phyloP scores from a whole-genome alignment of 2,329 filamentous ascomycete genomes.

The Camillea tinctor region DNA sequence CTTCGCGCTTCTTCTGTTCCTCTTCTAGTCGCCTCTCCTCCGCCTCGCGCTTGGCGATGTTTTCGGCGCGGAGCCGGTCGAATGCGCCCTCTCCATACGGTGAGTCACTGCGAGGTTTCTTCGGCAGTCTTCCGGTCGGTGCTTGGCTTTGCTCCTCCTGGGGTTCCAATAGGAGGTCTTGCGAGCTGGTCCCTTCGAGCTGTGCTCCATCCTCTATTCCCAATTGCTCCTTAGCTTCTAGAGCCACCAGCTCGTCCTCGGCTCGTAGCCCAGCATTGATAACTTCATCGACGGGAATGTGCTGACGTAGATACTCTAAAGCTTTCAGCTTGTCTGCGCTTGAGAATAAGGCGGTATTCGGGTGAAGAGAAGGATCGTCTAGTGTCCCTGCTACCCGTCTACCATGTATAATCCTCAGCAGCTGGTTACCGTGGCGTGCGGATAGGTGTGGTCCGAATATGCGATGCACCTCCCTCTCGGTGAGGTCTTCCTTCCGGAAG shows the following conservation, averaged over 20 bases:
- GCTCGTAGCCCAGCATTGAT: slow-evolving; percentile 60
- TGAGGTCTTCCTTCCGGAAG: slow-evolving; percentile 52
- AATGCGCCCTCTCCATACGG: slow-evolving; percentile 58
- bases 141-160: slow-evolving; percentile 8
- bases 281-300: slow-evolving; percentile 58
- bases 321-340: slow-evolving; percentile 43
- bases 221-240: slow-evolving; percentile 40
- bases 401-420: slow-evolving; percentile 60
- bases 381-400: slow-evolving; percentile 63
- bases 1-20: slow-evolving; percentile 41
- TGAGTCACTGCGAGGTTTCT: slow-evolving; percentile 39
- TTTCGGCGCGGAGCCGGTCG: slow-evolving; percentile 55
- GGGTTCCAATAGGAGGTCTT: slow-evolving; percentile 11
- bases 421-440: slow-evolving; percentile 46
- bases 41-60: slow-evolving; percentile 49
- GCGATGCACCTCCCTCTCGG: slow-evolving; percentile 42
- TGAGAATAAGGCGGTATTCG: slow-evolving; percentile 47
- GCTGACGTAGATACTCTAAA: slow-evolving; percentile 54
- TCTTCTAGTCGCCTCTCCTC: slow-evolving; percentile 44
- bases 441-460: slow-evolving; percentile 53
- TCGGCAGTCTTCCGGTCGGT: slow-evolving; percentile 25
- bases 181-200: slow-evolving; percentile 9
- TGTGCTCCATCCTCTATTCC: slow-evolving; percentile 22
- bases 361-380: slow-evolving; percentile 53
- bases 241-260: slow-evolving; percentile 58